A percentile compares a stretch with the other conserved stretches of the same genome.
phyloP scores from a whole-genome alignment of 495 filamentous ascomycete species.

The Bryoglossum gracile region DNA sequence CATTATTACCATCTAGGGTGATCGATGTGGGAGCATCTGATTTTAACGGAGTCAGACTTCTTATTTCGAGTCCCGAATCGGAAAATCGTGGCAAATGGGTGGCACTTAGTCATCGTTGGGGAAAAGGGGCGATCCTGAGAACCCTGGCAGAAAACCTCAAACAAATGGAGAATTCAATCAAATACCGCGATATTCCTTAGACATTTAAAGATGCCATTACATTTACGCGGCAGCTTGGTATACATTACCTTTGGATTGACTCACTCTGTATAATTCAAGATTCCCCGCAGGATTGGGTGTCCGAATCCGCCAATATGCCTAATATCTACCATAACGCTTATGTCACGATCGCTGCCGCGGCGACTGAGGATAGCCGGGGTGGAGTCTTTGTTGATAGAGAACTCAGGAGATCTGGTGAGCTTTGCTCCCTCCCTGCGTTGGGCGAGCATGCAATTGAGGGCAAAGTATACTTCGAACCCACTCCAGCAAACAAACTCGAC shows the following conservation, averaged over 20 bases:
- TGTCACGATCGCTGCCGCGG: conserved; percentile 23
- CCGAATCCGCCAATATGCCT: conserved; percentile 23
- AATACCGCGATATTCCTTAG: conserved; percentile 7
- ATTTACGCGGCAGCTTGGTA: conserved; percentile 22
- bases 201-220: conserved; percentile 29
- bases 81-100: too few relatives aligned
- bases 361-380: background rate
- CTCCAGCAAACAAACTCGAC: background rate
- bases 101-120: too few relatives aligned
- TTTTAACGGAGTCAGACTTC: too few relatives aligned
- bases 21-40: too few relatives aligned
- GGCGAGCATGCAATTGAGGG: background rate
- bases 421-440: background rate
- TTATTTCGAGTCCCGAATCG: too few relatives aligned
- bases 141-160: background rate
- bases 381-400: background rate
- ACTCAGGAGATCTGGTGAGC: background rate
- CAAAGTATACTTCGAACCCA: background rate
- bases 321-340: conserved; percentile 22
- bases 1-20: too few relatives aligned
- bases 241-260: conserved; percentile 31
- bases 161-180: background rate
- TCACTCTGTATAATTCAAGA: conserved; percentile 29
- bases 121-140: background rate
- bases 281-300: conserved; percentile 22